Conservation (phyloP, 192 early-diverging fungal genomes). For the Podila verticillata region DNA sequence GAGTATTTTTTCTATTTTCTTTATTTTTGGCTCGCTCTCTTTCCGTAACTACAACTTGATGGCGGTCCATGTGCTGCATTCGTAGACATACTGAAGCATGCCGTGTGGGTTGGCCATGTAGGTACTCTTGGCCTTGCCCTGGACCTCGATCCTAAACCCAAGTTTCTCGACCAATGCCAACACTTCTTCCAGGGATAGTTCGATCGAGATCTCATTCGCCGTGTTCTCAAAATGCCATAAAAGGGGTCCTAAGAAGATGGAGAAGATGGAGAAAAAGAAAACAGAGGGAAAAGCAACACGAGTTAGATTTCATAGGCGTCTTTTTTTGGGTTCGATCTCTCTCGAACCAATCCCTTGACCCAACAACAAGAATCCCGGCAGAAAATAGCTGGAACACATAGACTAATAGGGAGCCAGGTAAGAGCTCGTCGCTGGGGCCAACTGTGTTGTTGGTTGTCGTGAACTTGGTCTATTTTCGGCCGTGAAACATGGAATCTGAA, state of each 20-base stretch:
- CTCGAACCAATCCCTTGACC: no score
- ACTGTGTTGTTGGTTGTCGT: neutral
- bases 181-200: constrained; percentile 89
- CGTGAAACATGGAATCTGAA: neutral
- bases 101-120: constrained; percentile 80
- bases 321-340: neutral
- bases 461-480: neutral
- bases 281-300: neutral
- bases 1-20: neutral
- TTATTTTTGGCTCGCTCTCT: neutral
- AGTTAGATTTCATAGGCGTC: neutral
- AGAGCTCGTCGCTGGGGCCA: no score
- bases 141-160: constrained; percentile 80
- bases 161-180: constrained; percentile 62
- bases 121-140: constrained; percentile 67
- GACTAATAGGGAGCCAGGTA: no score
- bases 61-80: constrained; percentile 76
- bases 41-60: constrained; percentile 51
- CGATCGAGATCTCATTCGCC: constrained; percentile 82
- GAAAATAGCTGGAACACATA: no score
- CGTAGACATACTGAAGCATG: constrained; percentile 89
- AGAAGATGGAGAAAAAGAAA: neutral
- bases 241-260: constrained; percentile 72
- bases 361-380: no score
- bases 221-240: constrained; percentile 96